These are phyloP conservation scores for Ophiostoma populinum DNA, from an alignment of 2,329 filamentous ascomycete genomes.

Conservation along the genomic window DNA sequence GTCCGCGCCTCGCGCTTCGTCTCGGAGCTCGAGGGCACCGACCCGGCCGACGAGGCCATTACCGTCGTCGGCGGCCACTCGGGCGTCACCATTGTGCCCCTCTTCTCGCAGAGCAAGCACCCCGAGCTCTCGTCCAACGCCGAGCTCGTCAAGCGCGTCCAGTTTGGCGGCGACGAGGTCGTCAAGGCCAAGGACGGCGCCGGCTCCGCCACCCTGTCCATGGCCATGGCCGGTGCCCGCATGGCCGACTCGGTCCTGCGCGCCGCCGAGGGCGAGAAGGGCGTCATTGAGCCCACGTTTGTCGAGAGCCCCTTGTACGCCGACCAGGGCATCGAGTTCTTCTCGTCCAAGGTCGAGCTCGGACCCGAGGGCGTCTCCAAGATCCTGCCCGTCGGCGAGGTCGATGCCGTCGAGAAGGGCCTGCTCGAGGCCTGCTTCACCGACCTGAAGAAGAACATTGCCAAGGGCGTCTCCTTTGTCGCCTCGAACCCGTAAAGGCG, in stretches of 20 bases:
- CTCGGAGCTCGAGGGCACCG: constrained; percentile 76
- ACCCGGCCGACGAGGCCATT: constrained; percentile 87
- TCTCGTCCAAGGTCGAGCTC: constrained; percentile 87
- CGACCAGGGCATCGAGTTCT: constrained; percentile 95
- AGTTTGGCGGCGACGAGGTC: constrained; percentile 98
- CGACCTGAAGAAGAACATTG: constrained; percentile 88
- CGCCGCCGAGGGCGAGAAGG: constrained; percentile 84
- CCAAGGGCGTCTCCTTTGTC: constrained; percentile 60
- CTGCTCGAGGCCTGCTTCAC: constrained; percentile 70
- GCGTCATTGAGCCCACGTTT: constrained; percentile 88
- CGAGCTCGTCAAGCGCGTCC: constrained; percentile 79
- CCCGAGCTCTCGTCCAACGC: constrained; percentile 62
- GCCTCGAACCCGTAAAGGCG: constrained; percentile 35
- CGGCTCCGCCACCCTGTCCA: constrained; percentile 92
- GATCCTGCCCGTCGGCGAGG: constrained; percentile 71
- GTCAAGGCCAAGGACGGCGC: constrained; percentile 98
- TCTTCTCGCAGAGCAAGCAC: constrained; percentile 89
- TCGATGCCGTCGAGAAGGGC: constrained; percentile 75
- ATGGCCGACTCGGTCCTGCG: constrained; percentile 84
- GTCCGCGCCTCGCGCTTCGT: constrained; percentile 97
- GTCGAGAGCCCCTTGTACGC: constrained; percentile 96
- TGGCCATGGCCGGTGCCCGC: constrained; percentile 85
- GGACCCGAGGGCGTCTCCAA: constrained; percentile 92
- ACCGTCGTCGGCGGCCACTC: constrained; percentile 95
- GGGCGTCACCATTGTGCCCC: constrained; percentile 93